A percentile compares a stretch with the other conserved stretches of the same genome.
Conservation (phyloP, 768 basidiomycete species). For the Termitomyces sp. region DNA sequence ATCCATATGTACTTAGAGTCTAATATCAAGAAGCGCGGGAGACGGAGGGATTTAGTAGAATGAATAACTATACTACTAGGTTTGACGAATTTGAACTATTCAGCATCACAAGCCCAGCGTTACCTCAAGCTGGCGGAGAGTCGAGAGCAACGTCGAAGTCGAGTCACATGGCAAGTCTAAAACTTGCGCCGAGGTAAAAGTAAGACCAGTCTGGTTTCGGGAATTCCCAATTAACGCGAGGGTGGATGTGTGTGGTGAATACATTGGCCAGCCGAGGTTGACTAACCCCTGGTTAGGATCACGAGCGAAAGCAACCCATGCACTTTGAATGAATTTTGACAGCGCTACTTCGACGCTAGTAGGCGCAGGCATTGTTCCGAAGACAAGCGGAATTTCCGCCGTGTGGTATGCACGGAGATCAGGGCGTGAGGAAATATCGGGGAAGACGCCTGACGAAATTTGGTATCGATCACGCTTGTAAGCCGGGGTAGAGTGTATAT, state of each 20-base stretch:
- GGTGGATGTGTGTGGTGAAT: slow-evolving; percentile 12
- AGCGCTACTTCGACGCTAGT: slow-evolving; percentile 24
- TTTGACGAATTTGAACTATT: too few relatives aligned
- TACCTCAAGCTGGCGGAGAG: background rate
- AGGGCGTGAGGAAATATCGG: slow-evolving; percentile 31
- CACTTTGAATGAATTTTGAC: slow-evolving; percentile 33
- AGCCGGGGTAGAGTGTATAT: slow-evolving; percentile 12
- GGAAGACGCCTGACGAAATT: slow-evolving; percentile 29
- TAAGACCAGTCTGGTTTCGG: slow-evolving; percentile 13
- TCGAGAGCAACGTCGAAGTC: background rate
- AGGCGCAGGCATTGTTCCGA: slow-evolving; percentile 28
- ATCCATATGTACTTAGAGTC: too few relatives aligned
- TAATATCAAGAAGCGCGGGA: too few relatives aligned
- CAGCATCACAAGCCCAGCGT: background rate
- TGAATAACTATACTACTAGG: too few relatives aligned
- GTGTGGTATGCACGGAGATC: slow-evolving; percentile 37
- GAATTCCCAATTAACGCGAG: slow-evolving; percentile 15
- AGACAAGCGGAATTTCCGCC: slow-evolving; percentile 38
- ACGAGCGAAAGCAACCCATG: slow-evolving; percentile 41
- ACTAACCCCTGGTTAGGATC: slow-evolving; percentile 31
- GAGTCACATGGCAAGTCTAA: background rate
- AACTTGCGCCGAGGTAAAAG: background rate
- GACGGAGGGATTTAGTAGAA: too few relatives aligned
- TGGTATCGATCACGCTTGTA: slow-evolving; percentile 18
- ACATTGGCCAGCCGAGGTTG: slow-evolving; percentile 24